Percentiles rank a stretch among this genome's conserved stretches.
Evolutionary conservation across 768 basidiomycete species (phyloP).

Genomic region (Mycena maculata): DNA sequence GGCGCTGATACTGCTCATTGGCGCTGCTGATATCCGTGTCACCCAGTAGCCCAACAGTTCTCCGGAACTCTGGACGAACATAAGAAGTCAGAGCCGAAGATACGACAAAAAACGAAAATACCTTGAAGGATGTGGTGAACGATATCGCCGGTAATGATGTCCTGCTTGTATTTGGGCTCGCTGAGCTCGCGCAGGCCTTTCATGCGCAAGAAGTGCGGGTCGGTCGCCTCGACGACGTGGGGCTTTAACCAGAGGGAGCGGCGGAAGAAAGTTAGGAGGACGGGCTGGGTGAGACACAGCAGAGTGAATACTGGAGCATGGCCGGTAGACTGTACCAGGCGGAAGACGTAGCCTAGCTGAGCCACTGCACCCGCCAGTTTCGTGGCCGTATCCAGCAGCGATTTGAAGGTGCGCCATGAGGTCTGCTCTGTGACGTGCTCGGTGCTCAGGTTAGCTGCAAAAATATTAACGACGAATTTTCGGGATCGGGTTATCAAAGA

Average conservation of each 20-base stretch:
- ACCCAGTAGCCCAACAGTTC: conserved; percentile 20
- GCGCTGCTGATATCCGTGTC: conserved; percentile 23
- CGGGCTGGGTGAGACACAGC: conserved; percentile 22
- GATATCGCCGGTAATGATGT: conserved; percentile 32
- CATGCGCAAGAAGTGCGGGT: conserved; percentile 27
- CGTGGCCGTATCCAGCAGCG: not conserved
- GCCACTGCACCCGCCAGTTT: not conserved
- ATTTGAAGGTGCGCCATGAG: conserved; percentile 7
- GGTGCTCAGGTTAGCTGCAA: conserved; percentile 15
- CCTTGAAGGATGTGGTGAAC: conserved; percentile 22
- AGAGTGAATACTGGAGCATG: conserved; percentile 24
- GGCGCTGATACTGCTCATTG: conserved; percentile 8
- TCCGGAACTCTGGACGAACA: conserved; percentile 26
- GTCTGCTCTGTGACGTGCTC: conserved; percentile 6
- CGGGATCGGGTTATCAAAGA: not conserved
- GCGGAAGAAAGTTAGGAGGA: not conserved
- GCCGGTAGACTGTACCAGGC: conserved; percentile 8
- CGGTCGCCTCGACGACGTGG: conserved; percentile 18
- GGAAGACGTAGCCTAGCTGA: conserved; percentile 28
- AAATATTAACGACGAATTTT: not conserved
- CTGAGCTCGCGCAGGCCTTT: conserved; percentile 23
- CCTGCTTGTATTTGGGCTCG: conserved; percentile 27
- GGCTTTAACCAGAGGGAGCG: conserved; percentile 9
- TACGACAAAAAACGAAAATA: not conserved
- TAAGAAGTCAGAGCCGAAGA: not conserved